Evolutionary conservation across 257 asterid species (phyloP).

Genomic region (Primulina huaijiensis): DNA sequence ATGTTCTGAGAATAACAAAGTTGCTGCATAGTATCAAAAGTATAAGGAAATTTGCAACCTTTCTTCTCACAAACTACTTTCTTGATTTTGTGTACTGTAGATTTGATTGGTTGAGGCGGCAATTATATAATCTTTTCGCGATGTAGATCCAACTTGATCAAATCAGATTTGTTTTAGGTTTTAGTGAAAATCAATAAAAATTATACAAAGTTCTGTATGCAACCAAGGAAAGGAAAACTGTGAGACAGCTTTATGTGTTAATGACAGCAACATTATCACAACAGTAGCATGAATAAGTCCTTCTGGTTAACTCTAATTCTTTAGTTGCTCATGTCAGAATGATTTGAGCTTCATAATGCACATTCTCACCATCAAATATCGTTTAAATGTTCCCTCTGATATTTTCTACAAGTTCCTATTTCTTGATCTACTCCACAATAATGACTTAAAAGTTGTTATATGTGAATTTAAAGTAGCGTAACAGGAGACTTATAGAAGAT

Average conservation of each 20-base stretch:
- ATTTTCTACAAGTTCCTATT: not conserved
- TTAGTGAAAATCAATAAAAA: not conserved
- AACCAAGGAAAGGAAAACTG: not conserved
- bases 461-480: not conserved
- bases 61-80: not conserved
- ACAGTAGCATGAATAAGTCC: not conserved
- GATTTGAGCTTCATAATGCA: not conserved
- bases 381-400: not conserved
- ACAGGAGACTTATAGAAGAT: not conserved
- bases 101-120: not conserved
- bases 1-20: slow-evolving; percentile 4
- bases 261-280: not conserved
- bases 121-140: not conserved
- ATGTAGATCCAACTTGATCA: not conserved
- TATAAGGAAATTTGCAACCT: not conserved
- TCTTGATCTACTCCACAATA: not conserved
- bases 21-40: not conserved
- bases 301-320: not conserved
- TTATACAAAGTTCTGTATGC: not conserved
- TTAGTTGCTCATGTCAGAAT: not conserved
- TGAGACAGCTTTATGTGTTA: not conserved
- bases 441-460: no score
- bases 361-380: not conserved
- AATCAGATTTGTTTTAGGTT: not conserved
- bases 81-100: not conserved